Conservation (phyloP, 2,329 filamentous ascomycete species). For the Fusarium pseudograminearum region DNA sequence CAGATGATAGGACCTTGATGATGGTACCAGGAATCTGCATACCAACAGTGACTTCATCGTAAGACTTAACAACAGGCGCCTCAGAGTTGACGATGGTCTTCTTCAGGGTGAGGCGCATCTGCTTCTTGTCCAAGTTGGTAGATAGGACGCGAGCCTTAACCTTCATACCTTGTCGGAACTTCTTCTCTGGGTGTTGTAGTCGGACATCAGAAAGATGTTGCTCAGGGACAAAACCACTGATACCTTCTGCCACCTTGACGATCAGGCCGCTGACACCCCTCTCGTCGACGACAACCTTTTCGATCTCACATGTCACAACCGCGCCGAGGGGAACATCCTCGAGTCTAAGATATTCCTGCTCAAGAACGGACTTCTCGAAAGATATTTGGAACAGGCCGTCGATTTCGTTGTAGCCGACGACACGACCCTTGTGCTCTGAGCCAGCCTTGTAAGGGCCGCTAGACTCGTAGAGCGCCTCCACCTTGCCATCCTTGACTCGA, state of each 20-base stretch:
- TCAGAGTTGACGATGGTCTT: slow-evolving; percentile 95
- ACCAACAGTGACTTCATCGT: slow-evolving; percentile 78
- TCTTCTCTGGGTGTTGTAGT: slow-evolving; percentile 93
- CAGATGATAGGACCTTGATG: slow-evolving; percentile 80
- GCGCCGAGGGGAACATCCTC: slow-evolving; percentile 89
- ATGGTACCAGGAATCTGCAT: slow-evolving; percentile 88
- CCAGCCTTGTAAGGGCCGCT: slow-evolving; percentile 83
- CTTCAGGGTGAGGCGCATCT: slow-evolving; percentile 90
- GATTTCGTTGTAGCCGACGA: slow-evolving; percentile 87
- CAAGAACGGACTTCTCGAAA: slow-evolving; percentile 82
- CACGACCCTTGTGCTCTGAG: slow-evolving; percentile 81
- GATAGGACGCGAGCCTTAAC: slow-evolving; percentile 90
- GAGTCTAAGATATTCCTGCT: slow-evolving; percentile 90
- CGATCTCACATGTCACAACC: slow-evolving; percentile 83
- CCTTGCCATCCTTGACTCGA: slow-evolving; percentile 86
- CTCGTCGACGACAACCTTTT: slow-evolving; percentile 83
- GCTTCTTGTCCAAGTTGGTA: slow-evolving; percentile 78
- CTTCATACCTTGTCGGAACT: slow-evolving; percentile 87
- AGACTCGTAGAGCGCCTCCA: slow-evolving; percentile 82
- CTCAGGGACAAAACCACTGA: slow-evolving; percentile 88
- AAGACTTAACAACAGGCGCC: slow-evolving; percentile 79
- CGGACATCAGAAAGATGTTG: slow-evolving; percentile 89
- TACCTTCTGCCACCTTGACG: slow-evolving; percentile 85
- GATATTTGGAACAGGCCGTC: slow-evolving; percentile 90
- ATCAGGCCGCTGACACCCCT: slow-evolving; percentile 85